phyloP scores from a whole-genome alignment of 306 rosid genomes.

The Parietaria judaica region DNA sequence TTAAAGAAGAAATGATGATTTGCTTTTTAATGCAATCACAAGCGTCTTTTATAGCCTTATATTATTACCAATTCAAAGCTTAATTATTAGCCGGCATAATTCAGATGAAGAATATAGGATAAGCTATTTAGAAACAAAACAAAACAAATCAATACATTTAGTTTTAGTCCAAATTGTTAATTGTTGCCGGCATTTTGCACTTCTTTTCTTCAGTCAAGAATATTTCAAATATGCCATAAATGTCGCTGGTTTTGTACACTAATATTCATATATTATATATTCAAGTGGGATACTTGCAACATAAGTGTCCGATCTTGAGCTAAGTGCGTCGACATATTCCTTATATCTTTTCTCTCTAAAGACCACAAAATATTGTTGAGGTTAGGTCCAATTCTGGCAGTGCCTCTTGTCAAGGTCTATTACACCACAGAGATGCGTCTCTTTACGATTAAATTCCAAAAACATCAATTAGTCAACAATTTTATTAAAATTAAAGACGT shows the following conservation, averaged over 20 bases:
- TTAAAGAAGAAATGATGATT: constrained; percentile 15
- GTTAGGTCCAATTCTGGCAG: no score
- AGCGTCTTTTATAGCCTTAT: constrained; percentile 28
- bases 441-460: no score
- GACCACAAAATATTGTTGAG: no score
- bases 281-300: no score
- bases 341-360: no score
- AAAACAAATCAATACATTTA: neutral
- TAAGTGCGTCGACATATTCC: no score
- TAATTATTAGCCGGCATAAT: constrained; percentile 16
- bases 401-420: no score
- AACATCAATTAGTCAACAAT: no score
- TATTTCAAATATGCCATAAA: neutral
- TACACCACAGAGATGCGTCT: no score
- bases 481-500: no score
- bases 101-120: constrained; percentile 16
- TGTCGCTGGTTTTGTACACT: neutral
- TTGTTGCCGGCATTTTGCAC: constrained; percentile 14
- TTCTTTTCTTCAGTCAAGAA: constrained; percentile 1
- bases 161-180: neutral
- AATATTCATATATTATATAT: no score
- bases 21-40: constrained; percentile 4
- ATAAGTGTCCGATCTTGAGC: no score
- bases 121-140: constrained; percentile 16
- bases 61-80: neutral